Conservation (phyloP, 208 protist genomes). For the Leishmania aethiopica region DNA sequence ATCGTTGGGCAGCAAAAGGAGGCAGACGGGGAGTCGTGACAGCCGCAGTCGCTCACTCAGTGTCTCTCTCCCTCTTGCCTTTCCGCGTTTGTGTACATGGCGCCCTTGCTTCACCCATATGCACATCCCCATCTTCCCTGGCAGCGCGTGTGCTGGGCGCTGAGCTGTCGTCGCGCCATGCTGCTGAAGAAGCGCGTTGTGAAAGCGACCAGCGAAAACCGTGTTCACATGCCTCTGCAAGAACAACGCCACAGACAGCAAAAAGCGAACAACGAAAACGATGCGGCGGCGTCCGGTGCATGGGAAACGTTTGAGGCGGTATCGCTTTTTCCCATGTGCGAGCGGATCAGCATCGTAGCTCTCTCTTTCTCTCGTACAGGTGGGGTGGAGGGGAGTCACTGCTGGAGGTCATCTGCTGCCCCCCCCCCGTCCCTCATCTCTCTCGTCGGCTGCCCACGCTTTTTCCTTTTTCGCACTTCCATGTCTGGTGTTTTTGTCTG, state of each 20-base stretch:
- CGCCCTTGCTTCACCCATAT: background rate
- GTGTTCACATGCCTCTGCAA: background rate
- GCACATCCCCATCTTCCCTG: background rate
- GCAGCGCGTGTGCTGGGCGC: background rate
- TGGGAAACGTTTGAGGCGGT: background rate
- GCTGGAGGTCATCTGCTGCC: background rate
- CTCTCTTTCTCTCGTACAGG: background rate
- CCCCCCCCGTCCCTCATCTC: background rate
- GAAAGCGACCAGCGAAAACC: background rate
- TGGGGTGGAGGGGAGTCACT: background rate
- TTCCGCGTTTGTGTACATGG: background rate
- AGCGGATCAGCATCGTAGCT: background rate
- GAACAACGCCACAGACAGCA: background rate
- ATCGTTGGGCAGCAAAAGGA: slow-evolving; percentile 35
- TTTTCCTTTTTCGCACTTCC: background rate
- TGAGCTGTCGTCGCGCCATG: background rate
- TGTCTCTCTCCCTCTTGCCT: background rate
- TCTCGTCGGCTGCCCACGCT: background rate
- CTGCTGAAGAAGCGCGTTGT: background rate
- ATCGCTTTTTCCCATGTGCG: background rate
- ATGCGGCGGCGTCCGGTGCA: background rate
- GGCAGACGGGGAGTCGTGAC: background rate
- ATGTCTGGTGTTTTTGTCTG: background rate
- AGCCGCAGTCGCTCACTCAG: no score
- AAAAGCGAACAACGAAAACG: background rate